Evolutionary conservation across 306 rosid genomes (phyloP), one percentile per base, ranked within the genome.

Genomic region (Vigna reflexopilosa): DNA sequence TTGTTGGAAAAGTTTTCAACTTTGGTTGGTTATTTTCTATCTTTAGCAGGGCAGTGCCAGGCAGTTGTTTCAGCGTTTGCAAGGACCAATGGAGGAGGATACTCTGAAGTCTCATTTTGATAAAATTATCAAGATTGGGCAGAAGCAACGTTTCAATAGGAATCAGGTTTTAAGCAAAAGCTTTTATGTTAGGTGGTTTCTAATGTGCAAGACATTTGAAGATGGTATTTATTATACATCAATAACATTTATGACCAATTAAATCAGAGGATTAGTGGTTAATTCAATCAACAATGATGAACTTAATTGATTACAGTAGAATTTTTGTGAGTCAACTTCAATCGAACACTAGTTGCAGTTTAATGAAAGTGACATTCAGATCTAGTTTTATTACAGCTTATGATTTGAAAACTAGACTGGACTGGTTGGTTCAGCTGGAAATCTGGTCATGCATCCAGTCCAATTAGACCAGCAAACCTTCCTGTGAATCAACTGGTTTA

Each of bases 51-150:
- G 99, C 52, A 96, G 99, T 86, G 99, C 99, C 61, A 89, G 98
- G 65, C 99, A 96, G 80, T 88, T 96, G 85, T 96, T 96, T 89
- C 97, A 91, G 83, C 93, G 96, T 63, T 83, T 96, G 87, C 96
- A 93, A 82, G 98, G 87, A 84, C 99, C 99, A 72, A 82, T 91
- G 98, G 99, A 96, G 84, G 99, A 96, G 87, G 98, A 96, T 51
- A 82, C 97, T 2, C 86, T 96, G 64, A 96, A 89, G 87, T 84
- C 91, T 72, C 99, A 96, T 89, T 96, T 96, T 83, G 99, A 96
- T 52, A 96, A 88, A 81, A 96, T 96, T 26, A 90, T 93, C 70
- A 87, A 84, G 89, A 91, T 93, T 80, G 98, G 99, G 84, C 98
- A 91, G 84, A 96, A 87, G 89, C 91, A 80, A 62, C 90, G 82